phyloP scores from a whole-genome alignment of 495 filamentous ascomycete species.

The Tuber microsphaerosporum region DNA sequence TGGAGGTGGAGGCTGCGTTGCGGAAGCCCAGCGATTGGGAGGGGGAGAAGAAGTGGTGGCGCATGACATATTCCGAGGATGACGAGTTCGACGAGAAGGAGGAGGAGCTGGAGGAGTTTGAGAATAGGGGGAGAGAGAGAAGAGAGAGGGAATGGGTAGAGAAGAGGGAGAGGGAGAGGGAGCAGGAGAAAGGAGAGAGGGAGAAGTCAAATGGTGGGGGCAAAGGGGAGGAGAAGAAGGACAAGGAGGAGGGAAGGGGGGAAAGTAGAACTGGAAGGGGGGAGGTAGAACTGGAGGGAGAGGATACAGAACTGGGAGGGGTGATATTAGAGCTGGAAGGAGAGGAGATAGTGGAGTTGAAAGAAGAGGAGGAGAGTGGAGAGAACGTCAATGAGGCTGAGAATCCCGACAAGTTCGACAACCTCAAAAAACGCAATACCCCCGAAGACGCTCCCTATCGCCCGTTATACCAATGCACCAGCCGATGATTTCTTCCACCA shows the following conservation, averaged over 20 bases:
- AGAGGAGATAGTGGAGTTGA: not conserved
- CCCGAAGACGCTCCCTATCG: not conserved
- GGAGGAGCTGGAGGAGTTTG: not conserved
- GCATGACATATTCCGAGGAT: slow-evolving; percentile 13
- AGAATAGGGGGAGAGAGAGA: not conserved
- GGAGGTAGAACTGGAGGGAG: not conserved
- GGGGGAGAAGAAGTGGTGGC: not conserved
- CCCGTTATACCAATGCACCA: not conserved
- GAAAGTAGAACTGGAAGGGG: not conserved
- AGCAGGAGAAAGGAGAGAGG: slow-evolving; percentile 26
- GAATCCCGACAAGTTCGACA: not conserved
- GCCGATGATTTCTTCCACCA: not conserved
- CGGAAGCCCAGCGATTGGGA: slow-evolving; percentile 1
- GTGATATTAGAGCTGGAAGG: not conserved
- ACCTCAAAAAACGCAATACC: not conserved
- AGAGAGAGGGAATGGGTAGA: not conserved
- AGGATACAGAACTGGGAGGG: not conserved
- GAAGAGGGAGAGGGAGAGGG: not conserved
- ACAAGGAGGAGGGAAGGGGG: not conserved
- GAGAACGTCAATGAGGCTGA: not conserved
- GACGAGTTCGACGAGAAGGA: slow-evolving; percentile 12
- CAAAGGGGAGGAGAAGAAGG: not conserved
- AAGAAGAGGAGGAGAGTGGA: not conserved
- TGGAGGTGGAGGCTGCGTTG: not conserved
- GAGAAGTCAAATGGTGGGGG: not conserved